phyloP scores from a whole-genome alignment of 108 stramenopile species.

The Cyclostephanos invisitatus region DNA sequence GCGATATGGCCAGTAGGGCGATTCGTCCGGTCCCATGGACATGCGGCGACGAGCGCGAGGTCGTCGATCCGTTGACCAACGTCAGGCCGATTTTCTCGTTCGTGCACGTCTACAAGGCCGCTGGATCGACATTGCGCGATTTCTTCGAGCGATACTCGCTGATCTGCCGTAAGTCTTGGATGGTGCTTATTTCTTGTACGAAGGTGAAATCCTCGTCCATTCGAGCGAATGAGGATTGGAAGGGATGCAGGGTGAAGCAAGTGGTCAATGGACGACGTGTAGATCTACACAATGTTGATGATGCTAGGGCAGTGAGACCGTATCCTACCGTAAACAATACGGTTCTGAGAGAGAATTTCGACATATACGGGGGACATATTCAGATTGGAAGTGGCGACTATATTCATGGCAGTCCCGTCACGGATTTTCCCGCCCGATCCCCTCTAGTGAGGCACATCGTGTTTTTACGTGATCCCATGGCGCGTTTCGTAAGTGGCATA shows the following conservation, averaged over 20 bases:
- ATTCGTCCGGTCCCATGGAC: conserved; percentile 34
- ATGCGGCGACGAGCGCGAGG: conserved; percentile 24
- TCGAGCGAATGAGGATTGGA: conserved; percentile 8
- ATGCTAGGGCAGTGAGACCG: conserved; percentile 1
- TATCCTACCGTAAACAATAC: conserved; percentile 29
- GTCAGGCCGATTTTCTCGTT: conserved; percentile 48
- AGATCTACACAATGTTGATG: neutral
- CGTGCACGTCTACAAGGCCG: conserved; percentile 66
- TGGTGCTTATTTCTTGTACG: conserved; percentile 17
- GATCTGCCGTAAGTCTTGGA: conserved; percentile 43
- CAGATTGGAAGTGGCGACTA: conserved; percentile 38
- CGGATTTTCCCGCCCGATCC: neutral
- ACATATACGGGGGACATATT: conserved; percentile 57
- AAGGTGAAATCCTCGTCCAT: conserved; percentile 1
- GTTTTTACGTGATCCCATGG: conserved; percentile 55
- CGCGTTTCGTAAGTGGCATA: conserved; percentile 48
- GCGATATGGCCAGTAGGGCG: conserved; percentile 17
- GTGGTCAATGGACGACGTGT: conserved; percentile 10
- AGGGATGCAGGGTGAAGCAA: conserved; percentile 24
- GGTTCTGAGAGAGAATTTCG: conserved; percentile 39
- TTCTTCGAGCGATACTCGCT: conserved; percentile 48
- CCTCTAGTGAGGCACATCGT: conserved; percentile 36
- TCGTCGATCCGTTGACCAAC: conserved; percentile 20
- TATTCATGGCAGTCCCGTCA: conserved; percentile 2
- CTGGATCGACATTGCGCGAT: conserved; percentile 54